Percentiles rank a stretch among this genome's conserved stretches.
phyloP scores from a whole-genome alignment of 2,329 filamentous ascomycete species.

The Nigrograna mackinnonii region DNA sequence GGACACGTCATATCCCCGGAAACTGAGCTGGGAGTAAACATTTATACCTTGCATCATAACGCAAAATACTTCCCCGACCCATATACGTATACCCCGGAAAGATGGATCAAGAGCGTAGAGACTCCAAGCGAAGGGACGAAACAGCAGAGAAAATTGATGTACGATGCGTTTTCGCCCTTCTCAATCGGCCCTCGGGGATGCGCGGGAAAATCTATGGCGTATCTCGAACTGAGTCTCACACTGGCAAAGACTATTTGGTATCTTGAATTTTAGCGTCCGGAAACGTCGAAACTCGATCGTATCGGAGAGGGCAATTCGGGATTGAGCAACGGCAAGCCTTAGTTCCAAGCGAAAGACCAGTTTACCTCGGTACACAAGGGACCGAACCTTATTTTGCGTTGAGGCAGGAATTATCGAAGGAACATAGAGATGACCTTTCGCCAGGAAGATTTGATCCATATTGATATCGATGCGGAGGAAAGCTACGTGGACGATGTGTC shows the following conservation, averaged over 20 bases:
- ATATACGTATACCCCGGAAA: constrained; percentile 10
- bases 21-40: constrained; percentile 15
- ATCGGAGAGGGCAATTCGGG: not conserved
- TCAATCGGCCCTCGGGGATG: constrained; percentile 1
- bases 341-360: constrained; percentile 4
- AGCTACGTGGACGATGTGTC: too few relatives aligned
- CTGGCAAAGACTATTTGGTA: constrained; percentile 3
- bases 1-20: constrained; percentile 18
- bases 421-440: too few relatives aligned
- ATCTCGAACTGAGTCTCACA: constrained; percentile 1
- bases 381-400: constrained; percentile 1
- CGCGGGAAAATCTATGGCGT: constrained; percentile 4
- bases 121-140: constrained; percentile 1
- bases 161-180: constrained; percentile 3
- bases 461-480: too few relatives aligned
- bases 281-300: not conserved
- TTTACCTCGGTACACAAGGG: constrained; percentile 1
- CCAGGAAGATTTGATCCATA: too few relatives aligned
- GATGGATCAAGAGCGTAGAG: constrained; percentile 8
- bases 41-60: constrained; percentile 25
- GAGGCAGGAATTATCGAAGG: too few relatives aligned
- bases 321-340: not conserved
- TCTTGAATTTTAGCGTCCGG: constrained; percentile 1
- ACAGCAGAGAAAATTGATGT: not conserved
- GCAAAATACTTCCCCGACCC: constrained; percentile 15